Conservation (phyloP, 139 green algal species). For the Micractinium sp. region DNA sequence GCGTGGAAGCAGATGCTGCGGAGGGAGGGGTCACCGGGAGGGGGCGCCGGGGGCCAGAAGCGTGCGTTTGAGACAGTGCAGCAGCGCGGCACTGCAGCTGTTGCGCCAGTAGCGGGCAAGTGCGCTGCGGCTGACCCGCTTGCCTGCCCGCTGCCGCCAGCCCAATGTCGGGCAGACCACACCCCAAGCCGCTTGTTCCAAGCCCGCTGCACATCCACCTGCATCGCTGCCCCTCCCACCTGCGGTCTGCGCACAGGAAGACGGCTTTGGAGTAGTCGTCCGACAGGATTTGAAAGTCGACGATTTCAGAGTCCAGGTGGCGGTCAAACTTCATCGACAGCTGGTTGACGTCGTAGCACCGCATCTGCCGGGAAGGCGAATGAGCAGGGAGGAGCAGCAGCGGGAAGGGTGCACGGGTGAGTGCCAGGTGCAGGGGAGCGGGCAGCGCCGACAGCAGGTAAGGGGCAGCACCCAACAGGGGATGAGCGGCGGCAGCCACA, state of each 20-base stretch:
- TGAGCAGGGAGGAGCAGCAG: neutral
- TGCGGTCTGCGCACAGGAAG: constrained; percentile 91
- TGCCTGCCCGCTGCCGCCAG: neutral
- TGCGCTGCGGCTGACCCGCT: too few species aligned
- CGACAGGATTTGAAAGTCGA: constrained; percentile 92
- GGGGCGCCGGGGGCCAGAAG: neutral
- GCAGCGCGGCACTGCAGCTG: neutral
- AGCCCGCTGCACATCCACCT: neutral
- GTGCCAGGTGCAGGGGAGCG: neutral
- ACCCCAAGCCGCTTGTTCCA: too few species aligned
- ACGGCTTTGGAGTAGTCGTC: constrained; percentile 97
- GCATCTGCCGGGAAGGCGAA: constrained; percentile 4
- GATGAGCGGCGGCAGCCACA: neutral
- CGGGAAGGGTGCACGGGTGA: neutral
- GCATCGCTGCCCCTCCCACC: neutral
- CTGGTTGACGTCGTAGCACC: constrained; percentile 90
- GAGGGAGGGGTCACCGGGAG: constrained; percentile 64
- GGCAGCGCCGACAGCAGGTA: neutral
- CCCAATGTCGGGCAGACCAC: too few species aligned
- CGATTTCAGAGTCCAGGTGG: constrained; percentile 93
- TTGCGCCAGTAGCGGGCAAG: neutral
- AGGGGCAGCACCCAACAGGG: neutral
- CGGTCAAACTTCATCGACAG: constrained; percentile 97
- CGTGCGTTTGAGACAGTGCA: neutral
- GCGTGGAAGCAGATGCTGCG: constrained; percentile 90